Evolutionary conservation across 1,284 basidiomycete genomes (phyloP), one percentile per base, ranked within the genome.

Genomic region (Meripilus lineatus): DNA sequence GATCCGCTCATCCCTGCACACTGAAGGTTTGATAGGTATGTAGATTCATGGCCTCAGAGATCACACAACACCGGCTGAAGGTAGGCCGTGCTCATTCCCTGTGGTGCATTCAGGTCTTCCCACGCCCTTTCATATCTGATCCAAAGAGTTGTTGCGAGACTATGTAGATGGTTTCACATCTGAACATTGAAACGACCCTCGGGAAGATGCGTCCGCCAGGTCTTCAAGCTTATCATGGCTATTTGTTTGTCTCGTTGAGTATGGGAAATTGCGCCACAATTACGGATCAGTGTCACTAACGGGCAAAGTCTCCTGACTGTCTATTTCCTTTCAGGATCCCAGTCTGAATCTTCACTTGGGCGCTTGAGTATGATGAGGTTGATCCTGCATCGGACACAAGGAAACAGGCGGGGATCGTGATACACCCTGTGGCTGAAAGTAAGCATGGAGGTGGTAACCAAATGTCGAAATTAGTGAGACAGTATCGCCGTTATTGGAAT

Each of bases 191-290:
- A 61, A 71, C 35, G 58, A 67, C 5, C 44, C 68, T 4, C 77
- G 78, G 0, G 71, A 72, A 23, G 64, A 61, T 0, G 67, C 66
- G 1, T 57, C 59, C 10, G 58, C 55, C 1, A 67, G 81, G 81
- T 1, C 70, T 77, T 4, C 71, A 72, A 25, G 70, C 77, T 1
- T 84, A 80, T 54, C 82, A 84, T 34, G 84, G 84, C 0, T 87
- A 81, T 57, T 74, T 4, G 87, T 89, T 56, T 73, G 84, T 2
- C 54, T 88, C 17, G 67, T 77, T 17, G 84, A 88, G 77, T 80
- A 51, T 46, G 68, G 58, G 15, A n/a, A n/a, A n/a, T n/a, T n/a
- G n/a, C n/a, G n/a, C n/a, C n/a, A n/a, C n/a, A n/a, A n/a, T n/a
- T n/a, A 25, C 17, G 10, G 8, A 10, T 21, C 21, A 13, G n/a